Percentiles rank a stretch among this genome's conserved stretches.
These are phyloP conservation scores for Umbelopsis isabellina DNA, from an alignment of 192 early-diverging fungal species.

Conservation along the genomic window DNA sequence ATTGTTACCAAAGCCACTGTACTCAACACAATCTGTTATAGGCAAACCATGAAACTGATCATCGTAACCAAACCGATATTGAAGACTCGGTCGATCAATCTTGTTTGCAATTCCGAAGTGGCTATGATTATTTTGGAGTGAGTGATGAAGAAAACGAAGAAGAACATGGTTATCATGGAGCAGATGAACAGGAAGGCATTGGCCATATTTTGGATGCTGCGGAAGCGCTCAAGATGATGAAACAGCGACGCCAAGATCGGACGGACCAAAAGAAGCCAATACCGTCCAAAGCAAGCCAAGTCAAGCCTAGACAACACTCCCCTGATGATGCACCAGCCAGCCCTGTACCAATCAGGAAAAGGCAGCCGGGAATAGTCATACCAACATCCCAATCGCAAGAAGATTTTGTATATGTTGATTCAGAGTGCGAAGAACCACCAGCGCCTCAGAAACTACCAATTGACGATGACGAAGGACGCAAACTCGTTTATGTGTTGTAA, in stretches of 20 bases:
- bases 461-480: background rate
- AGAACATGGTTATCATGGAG: background rate
- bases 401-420: slow-evolving; percentile 16
- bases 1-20: too few species aligned
- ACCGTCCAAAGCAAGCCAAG: background rate
- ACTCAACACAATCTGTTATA: background rate
- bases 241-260: slow-evolving; percentile 11
- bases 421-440: slow-evolving; percentile 13
- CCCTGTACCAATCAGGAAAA: background rate
- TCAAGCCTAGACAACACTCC: background rate
- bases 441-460: background rate
- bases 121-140: slow-evolving; percentile 5
- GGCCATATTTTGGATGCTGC: slow-evolving; percentile 19
- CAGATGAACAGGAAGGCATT: background rate
- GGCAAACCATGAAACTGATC: background rate
- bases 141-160: slow-evolving; percentile 9
- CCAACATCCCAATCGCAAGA: slow-evolving; percentile 4
- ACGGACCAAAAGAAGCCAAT: background rate
- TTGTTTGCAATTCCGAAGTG: slow-evolving; percentile 3
- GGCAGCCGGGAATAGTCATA: background rate
- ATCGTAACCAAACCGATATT: background rate
- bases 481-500: slow-evolving; percentile 20
- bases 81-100: background rate
- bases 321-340: background rate
- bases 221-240: slow-evolving; percentile 15